Conservation (phyloP, 1,284 basidiomycete genomes). For the Afroboletus lepidellus region DNA sequence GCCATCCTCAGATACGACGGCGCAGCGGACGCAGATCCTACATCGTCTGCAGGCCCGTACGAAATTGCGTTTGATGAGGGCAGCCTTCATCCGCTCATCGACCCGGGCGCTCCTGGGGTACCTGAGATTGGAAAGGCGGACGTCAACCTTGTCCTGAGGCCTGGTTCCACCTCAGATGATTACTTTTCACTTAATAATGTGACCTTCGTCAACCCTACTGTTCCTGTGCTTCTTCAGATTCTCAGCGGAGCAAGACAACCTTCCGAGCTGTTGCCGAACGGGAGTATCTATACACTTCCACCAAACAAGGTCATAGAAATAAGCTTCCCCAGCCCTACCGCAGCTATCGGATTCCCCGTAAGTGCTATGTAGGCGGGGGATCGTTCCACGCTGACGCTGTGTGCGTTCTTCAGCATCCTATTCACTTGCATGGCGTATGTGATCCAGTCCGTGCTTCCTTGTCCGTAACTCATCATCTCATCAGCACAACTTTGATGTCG, state of each 20-base stretch:
- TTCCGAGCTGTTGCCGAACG: background rate
- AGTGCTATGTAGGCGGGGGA: background rate
- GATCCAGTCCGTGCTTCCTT: background rate
- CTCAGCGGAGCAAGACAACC: background rate
- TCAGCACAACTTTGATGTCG: background rate
- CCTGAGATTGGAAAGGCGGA: constrained; percentile 29
- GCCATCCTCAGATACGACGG: background rate
- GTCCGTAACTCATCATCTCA: background rate
- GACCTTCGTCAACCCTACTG: constrained; percentile 8
- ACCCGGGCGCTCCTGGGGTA: constrained; percentile 33
- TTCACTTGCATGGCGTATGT: background rate
- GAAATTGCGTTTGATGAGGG: constrained; percentile 13
- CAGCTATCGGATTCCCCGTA: background rate
- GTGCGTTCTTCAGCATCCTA: background rate
- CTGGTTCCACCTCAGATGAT: background rate
- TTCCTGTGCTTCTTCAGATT: background rate
- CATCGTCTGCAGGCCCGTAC: background rate
- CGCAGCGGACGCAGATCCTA: background rate
- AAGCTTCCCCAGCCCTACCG: background rate
- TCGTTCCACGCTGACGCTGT: background rate
- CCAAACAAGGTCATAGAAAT: background rate
- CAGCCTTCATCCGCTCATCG: constrained; percentile 33
- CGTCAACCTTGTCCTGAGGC: constrained; percentile 19
- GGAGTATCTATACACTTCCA: background rate
- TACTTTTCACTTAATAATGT: constrained; percentile 11